Base-by-base conservation (phyloP, 495 filamentous ascomycete species). In the Halenospora varia region DNA sequence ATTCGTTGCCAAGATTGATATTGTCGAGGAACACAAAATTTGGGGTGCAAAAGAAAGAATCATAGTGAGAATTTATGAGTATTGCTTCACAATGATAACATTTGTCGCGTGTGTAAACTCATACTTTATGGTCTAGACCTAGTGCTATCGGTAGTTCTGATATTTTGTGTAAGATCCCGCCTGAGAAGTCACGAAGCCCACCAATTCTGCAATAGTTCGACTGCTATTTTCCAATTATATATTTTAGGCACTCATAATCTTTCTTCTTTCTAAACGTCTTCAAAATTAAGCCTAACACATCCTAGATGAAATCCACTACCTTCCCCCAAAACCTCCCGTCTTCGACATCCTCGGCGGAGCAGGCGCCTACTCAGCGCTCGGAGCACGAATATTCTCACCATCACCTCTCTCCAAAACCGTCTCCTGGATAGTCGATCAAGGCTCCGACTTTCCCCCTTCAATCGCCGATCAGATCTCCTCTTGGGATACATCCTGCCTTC, bases 361-460 rank as follows among this genome's bases (percentile, higher is more conserved):
- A 39, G 94, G 91, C 13, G 77, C 90, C 15, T 98, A 89, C 69
- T 85, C 88, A 1, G 88, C 92, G 11, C 73, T 97, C 18, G 94
- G 94, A 11, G 94, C 94, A 3, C 89, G 94, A 41, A 74, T 98
- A 35, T 88, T 96, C 68, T 88, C 88, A 1, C 83, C 85, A 3
- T 79, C 84, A 13, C 63, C 71, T 13, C 68, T 63, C 44, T 81
- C 86, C 42, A 64, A 60, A 9, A 71, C 76, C 1, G 81, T 96
- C 20, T 92, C 89, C 58, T 96, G 92, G 90, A 88, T 97, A 56
- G 83, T 98, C 26, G 94, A 98, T 71, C 80, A 82, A 57, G 94
- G 94, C 44, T 82, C 80, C 19, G 94, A 98, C 72, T 96, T 97
- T 61, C 91, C 92, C 0, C 29, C 72, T 1, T 72, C 80, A 20